A percentile compares a stretch with the other conserved stretches of the same genome.
phyloP scores from a whole-genome alignment of 2,329 filamentous ascomycete species.

The Plenodomus lindquistii region DNA sequence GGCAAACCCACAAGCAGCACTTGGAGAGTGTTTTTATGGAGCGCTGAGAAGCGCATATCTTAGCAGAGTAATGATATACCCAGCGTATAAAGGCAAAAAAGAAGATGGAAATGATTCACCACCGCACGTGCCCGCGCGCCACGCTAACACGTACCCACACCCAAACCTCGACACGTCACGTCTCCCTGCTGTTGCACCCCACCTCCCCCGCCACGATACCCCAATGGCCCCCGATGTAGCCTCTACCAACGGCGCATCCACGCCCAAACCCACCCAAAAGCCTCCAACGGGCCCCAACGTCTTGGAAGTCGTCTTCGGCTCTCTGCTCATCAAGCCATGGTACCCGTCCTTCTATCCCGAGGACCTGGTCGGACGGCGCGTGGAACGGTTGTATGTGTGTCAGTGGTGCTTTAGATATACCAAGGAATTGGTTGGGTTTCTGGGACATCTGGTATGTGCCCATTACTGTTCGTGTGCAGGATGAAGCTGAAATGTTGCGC shows the following conservation, averaged over 20 bases:
- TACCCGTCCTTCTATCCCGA: slow-evolving; percentile 88
- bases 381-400: slow-evolving; percentile 76
- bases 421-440: slow-evolving; percentile 53
- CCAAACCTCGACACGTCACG: slow-evolving; percentile 5
- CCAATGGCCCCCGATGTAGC: slow-evolving; percentile 29
- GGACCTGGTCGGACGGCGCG: slow-evolving; percentile 55
- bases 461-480: background rate
- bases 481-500: background rate
- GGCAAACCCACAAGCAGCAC: too few species aligned
- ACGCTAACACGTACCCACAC: background rate
- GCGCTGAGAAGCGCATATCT: too few species aligned
- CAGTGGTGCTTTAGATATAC: slow-evolving; percentile 94
- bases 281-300: slow-evolving; percentile 70
- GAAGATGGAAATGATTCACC: background rate
- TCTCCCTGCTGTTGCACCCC: slow-evolving; percentile 5
- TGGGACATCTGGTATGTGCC: slow-evolving; percentile 47
- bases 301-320: slow-evolving; percentile 81
- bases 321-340: slow-evolving; percentile 85
- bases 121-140: slow-evolving; percentile 13
- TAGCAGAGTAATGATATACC: too few species aligned
- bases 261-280: slow-evolving; percentile 18
- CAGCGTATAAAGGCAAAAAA: background rate
- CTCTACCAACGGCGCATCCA: slow-evolving; percentile 19
- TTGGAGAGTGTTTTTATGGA: too few species aligned
- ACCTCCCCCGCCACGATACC: slow-evolving; percentile 8